Evolutionary conservation across 1,284 basidiomycete species (phyloP).

Genomic region (Rugosomyces carneus): DNA sequence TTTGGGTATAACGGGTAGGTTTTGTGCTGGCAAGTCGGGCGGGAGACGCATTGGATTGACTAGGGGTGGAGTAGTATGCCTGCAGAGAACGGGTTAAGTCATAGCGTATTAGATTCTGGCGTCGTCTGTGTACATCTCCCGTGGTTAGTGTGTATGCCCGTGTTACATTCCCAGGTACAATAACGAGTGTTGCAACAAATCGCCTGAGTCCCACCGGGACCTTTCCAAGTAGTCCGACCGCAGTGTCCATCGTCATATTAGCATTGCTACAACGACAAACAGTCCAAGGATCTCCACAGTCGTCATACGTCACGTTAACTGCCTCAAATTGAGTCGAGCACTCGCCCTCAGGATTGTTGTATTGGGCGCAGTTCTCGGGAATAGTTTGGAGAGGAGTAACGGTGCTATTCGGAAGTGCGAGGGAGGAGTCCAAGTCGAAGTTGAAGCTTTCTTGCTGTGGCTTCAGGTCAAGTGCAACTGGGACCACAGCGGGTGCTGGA

Average conservation of each 20-base stretch:
- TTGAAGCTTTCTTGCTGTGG: constrained; percentile 16
- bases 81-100: too few relatives aligned
- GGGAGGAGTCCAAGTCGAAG: constrained; percentile 16
- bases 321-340: constrained; percentile 19
- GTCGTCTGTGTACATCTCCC: too few relatives aligned
- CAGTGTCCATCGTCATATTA: constrained; percentile 20
- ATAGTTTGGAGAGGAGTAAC: constrained; percentile 6
- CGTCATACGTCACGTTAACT: constrained; percentile 21
- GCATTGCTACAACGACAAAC: constrained; percentile 23
- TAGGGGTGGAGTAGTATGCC: too few relatives aligned
- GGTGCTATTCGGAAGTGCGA: constrained; percentile 11
- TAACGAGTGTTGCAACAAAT: constrained; percentile 19
- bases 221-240: constrained; percentile 19
- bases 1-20: too few relatives aligned
- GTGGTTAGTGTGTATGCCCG: too few relatives aligned
- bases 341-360: constrained; percentile 13
- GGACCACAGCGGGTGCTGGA: constrained; percentile 2
- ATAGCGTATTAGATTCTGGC: too few relatives aligned
- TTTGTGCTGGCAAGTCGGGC: too few relatives aligned
- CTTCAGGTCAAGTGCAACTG: constrained; percentile 7
- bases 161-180: constrained; percentile 22
- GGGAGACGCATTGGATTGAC: too few relatives aligned
- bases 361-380: constrained; percentile 16
- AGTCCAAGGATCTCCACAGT: constrained; percentile 21
- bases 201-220: constrained; percentile 25